A percentile compares a stretch with the other conserved stretches of the same genome.
phyloP scores from a whole-genome alignment of 2,329 filamentous ascomycete genomes.

The Cladobotryum mycophilum region DNA sequence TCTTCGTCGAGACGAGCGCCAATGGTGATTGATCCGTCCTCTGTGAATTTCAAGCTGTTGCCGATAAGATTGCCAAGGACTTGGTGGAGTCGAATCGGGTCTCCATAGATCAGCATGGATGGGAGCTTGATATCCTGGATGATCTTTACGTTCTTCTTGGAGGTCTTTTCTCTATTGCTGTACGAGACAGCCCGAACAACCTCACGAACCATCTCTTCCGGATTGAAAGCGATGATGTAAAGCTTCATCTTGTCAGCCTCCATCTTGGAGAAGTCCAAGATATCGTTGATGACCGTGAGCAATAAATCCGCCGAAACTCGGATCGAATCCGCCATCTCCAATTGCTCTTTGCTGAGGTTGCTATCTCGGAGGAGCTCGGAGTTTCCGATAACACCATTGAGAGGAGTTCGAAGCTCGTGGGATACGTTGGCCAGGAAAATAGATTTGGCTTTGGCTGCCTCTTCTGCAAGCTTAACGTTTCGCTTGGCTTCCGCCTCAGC shows the following conservation, averaged over 20 bases:
- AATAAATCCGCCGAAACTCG: conserved; percentile 79
- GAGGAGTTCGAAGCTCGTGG: conserved; percentile 73
- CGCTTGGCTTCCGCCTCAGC: conserved; percentile 71
- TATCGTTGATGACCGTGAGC: conserved; percentile 91
- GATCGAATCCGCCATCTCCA: conserved; percentile 83
- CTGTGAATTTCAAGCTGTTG: conserved; percentile 92
- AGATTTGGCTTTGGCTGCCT: conserved; percentile 75
- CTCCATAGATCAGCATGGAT: conserved; percentile 64
- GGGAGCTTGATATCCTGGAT: conserved; percentile 66
- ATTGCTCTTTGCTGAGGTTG: conserved; percentile 65
- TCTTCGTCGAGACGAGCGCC: conserved; percentile 68
- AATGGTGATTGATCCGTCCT: conserved; percentile 78
- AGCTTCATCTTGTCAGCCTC: conserved; percentile 83
- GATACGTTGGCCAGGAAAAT: conserved; percentile 77
- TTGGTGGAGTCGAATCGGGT: conserved; percentile 61
- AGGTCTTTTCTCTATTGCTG: conserved; percentile 57
- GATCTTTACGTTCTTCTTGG: conserved; percentile 56
- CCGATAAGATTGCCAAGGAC: conserved; percentile 78
- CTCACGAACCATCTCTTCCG: conserved; percentile 60
- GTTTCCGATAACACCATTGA: conserved; percentile 86
- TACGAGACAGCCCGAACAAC: conserved; percentile 61
- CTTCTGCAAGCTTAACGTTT: conserved; percentile 75
- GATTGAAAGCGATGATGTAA: conserved; percentile 63
- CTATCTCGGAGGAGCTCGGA: conserved; percentile 77
- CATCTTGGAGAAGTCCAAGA: conserved; percentile 91